phyloP scores from a whole-genome alignment of 495 filamentous ascomycete genomes.

The Talaromyces ruber region DNA sequence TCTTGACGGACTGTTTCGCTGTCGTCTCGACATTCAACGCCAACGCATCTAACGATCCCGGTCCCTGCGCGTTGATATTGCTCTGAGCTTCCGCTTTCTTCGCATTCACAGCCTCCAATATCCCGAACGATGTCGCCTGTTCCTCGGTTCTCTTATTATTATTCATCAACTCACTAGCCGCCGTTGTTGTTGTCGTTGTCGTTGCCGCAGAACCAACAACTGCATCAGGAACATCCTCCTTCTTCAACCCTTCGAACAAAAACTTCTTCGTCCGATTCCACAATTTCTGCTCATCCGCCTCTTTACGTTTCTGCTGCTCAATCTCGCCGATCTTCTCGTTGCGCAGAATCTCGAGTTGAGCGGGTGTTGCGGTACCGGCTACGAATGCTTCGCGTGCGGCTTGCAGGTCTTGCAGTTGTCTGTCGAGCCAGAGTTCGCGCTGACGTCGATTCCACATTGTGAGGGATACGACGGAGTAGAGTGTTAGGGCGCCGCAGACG shows the following conservation, averaged over 20 bases:
- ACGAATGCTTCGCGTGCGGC: conserved; percentile 53
- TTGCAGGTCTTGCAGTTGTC: conserved; percentile 51
- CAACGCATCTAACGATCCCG: conserved; percentile 32
- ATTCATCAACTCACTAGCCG: neutral
- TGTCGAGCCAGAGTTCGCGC: conserved; percentile 55
- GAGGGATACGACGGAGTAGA: conserved; percentile 80
- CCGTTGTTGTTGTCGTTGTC: neutral
- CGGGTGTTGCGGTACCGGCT: conserved; percentile 49
- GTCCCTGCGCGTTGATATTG: conserved; percentile 7
- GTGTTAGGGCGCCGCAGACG: conserved; percentile 61
- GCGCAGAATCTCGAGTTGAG: conserved; percentile 43
- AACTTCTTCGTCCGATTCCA: conserved; percentile 37
- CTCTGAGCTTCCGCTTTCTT: conserved; percentile 16
- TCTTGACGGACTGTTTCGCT: conserved; percentile 27
- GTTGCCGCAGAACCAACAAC: conserved; percentile 7
- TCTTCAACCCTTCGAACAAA: conserved; percentile 39
- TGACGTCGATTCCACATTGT: conserved; percentile 74
- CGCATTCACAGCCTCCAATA: conserved; percentile 33
- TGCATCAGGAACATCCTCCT: conserved; percentile 29
- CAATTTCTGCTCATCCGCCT: conserved; percentile 33
- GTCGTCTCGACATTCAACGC: conserved; percentile 32
- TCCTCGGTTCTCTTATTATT: conserved; percentile 7
- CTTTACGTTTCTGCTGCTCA: conserved; percentile 31
- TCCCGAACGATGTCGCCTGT: conserved; percentile 6
- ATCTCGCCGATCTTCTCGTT: conserved; percentile 49